Conservation (phyloP, 1,139 yeast genomes). For the Candida glucosophila region DNA sequence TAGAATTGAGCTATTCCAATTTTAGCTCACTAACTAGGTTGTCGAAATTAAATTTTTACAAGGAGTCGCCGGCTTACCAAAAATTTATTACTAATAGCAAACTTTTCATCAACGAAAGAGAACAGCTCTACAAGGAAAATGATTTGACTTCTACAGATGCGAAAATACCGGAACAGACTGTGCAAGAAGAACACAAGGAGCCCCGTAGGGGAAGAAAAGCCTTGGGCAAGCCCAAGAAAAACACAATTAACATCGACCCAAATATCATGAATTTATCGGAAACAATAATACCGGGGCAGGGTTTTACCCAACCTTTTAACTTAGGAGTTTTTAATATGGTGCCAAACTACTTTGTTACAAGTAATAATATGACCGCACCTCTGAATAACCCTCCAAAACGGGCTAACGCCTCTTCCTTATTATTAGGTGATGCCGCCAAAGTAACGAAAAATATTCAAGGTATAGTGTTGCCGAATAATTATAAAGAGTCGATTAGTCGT, state of each 20-base stretch:
- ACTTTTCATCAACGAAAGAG: conserved; percentile 23
- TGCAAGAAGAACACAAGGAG: conserved; percentile 4
- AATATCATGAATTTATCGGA: conserved; percentile 32
- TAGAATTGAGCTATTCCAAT: conserved; percentile 25
- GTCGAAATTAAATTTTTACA: conserved; percentile 32
- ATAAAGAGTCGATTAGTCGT: conserved; percentile 25
- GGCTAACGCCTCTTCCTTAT: conserved; percentile 4
- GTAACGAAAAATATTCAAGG: conserved; percentile 29
- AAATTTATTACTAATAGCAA: conserved; percentile 21
- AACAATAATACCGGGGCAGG: conserved; percentile 38
- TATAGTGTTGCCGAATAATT: conserved; percentile 27
- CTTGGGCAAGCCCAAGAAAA: conserved; percentile 23
- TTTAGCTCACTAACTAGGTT: conserved; percentile 27
- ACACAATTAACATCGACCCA: conserved; percentile 28
- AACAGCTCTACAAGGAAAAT: conserved; percentile 19
- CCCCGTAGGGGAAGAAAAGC: conserved; percentile 15
- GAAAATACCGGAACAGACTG: conserved; percentile 9
- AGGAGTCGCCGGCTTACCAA: conserved; percentile 10
- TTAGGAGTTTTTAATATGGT: conserved; percentile 34
- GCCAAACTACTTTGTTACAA: conserved; percentile 34
- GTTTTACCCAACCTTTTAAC: conserved; percentile 36
- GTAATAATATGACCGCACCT: conserved; percentile 9
- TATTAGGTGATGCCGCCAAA: conserved; percentile 18
- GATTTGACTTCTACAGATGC: conserved; percentile 15
- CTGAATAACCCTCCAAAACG: conserved; percentile 10